Conservation (phyloP, 352 stramenopile genomes). For the Discostella stelligera region DNA sequence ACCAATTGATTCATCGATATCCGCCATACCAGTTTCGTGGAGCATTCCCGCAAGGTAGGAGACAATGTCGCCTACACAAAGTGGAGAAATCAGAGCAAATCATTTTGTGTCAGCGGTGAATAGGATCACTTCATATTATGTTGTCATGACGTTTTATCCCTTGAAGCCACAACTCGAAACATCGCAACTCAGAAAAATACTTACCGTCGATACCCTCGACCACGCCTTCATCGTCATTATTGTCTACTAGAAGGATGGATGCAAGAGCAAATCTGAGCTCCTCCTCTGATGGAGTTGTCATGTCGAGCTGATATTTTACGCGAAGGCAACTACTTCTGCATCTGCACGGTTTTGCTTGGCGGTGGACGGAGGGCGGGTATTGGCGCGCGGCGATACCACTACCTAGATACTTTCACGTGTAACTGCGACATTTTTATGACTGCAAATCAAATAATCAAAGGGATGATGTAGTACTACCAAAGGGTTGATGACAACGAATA, state of each 20-base stretch:
- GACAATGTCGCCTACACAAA: constrained; percentile 38
- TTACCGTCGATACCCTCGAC: constrained; percentile 30
- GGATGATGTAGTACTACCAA: too few relatives aligned
- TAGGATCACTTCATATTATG: background rate
- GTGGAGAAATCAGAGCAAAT: background rate
- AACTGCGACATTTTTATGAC: too few relatives aligned
- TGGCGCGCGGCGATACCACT: too few relatives aligned
- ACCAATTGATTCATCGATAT: constrained; percentile 44
- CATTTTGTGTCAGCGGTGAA: too few relatives aligned
- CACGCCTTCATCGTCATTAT: constrained; percentile 31
- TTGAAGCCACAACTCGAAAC: background rate
- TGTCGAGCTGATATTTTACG: background rate
- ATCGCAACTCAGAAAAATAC: constrained; percentile 9
- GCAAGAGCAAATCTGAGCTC: constrained; percentile 26
- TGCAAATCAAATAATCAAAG: too few relatives aligned
- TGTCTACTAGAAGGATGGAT: constrained; percentile 42
- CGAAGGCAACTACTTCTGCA: too few relatives aligned
- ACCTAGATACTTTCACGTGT: too few relatives aligned
- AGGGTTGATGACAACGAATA: too few relatives aligned
- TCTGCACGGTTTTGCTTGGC: too few relatives aligned
- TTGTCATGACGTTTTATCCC: background rate
- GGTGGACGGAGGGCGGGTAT: too few relatives aligned
- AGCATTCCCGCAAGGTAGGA: constrained; percentile 54
- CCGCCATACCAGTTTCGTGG: constrained; percentile 38
- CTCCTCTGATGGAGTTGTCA: constrained; percentile 29